Evolutionary conservation across 1,139 yeast genomes (phyloP), one percentile per base, ranked within the genome.

Genomic region (Nadsonia commutata): DNA sequence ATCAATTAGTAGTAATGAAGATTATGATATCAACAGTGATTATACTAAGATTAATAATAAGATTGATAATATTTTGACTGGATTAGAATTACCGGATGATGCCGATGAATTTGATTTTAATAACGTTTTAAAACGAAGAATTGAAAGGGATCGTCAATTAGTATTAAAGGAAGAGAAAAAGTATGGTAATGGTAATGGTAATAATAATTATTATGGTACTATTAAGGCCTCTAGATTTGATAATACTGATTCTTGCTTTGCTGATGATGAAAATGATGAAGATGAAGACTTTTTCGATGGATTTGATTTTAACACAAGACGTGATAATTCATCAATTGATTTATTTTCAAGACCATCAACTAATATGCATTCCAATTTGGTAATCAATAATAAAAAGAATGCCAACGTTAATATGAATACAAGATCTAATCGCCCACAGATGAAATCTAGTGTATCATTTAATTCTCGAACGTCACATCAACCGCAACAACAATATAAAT

Each of bases 401-500:
- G n/a, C 33, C 16, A 27, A 27, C 9, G 33, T 16, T 3, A 13
- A 6, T 27, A 13, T 11, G n/a, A 27, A 27, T 27, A 4, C 33
- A 11, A 11, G 16, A 9, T 9, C n/a, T 4, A 13, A 13, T 13
- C 33, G 33, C 5, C 33, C 33, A 27, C 33, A 27, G 33, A 11
- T 16, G 16, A 27, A 27, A 27, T 9, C n/a, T 8, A 27, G n/a
- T 9, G 33, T 27, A 27, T 6, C 33, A 13, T 27, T 27, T 27
- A 27, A 27, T 4, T 27, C 33, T 3, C 9, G 33, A 27, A 13
- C 33, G n/a, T 27, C 33, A 27, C 33, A 27, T 13, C 33, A 8
- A 27, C 33, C 9, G n/a, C 33, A 36, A 8, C 40, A 45, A n/a
- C 36, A 40, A 18, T 40, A 39, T n/a, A 43, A 39, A 17, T 36